phyloP scores from a whole-genome alignment of 805 yeast genomes.

The Suhomyces sp. region DNA sequence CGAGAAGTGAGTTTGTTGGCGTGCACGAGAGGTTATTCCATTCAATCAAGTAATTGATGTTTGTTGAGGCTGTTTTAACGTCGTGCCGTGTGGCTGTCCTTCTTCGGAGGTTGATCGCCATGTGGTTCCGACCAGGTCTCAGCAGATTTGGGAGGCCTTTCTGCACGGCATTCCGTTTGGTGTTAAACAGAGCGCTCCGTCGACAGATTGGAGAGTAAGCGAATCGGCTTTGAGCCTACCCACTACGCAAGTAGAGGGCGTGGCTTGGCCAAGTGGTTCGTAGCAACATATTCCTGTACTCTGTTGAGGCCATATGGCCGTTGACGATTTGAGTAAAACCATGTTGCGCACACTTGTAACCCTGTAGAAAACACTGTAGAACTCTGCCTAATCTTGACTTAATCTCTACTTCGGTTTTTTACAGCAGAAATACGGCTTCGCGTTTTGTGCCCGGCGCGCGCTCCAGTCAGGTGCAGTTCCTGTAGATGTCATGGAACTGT shows the following conservation, averaged over 20 bases:
- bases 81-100: conserved; percentile 35
- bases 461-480: background rate
- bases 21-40: conserved; percentile 8
- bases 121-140: conserved; percentile 16
- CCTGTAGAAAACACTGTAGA: background rate
- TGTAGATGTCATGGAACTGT: background rate
- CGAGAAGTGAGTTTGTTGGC: conserved; percentile 55
- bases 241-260: conserved; percentile 18
- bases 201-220: conserved; percentile 90
- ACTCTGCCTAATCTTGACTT: too few relatives aligned
- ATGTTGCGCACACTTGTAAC: conserved; percentile 86
- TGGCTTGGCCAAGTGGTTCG: conserved; percentile 69
- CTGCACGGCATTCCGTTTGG: conserved; percentile 22
- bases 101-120: conserved; percentile 52
- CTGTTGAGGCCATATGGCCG: conserved; percentile 90
- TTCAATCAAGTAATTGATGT: conserved; percentile 18
- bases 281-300: conserved; percentile 99
- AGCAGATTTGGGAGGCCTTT: conserved; percentile 12
- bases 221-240: conserved; percentile 62
- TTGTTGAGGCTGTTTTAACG: conserved; percentile 20
- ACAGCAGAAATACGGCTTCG: background rate
- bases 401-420: too few relatives aligned
- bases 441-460: background rate
- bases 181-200: conserved; percentile 91
- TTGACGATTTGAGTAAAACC: conserved; percentile 99